Evolutionary conservation across 2,329 filamentous ascomycete genomes (phyloP).

Genomic region (Calonectria leucothoes): DNA sequence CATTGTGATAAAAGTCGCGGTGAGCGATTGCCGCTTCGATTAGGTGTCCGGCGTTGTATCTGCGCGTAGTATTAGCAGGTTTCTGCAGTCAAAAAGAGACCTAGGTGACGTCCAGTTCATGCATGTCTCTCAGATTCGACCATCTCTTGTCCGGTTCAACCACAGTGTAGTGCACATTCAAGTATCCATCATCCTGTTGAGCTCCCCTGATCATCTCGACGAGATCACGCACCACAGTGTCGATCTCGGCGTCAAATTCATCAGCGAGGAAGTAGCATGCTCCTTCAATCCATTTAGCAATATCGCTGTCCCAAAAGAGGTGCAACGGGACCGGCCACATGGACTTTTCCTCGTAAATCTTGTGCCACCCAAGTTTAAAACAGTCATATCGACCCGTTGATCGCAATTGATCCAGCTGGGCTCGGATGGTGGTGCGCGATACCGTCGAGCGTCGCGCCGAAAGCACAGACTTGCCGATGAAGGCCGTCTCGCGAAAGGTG

Average conservation of each 20-base stretch:
- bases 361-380: conserved; percentile 68
- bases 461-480: conserved; percentile 51
- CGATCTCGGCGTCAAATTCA: conserved; percentile 24
- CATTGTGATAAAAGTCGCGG: conserved; percentile 61
- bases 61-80: background rate
- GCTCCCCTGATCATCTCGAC: conserved; percentile 67
- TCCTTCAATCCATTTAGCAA: conserved; percentile 70
- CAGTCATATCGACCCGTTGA: conserved; percentile 67
- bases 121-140: conserved; percentile 70
- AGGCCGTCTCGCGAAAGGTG: conserved; percentile 50
- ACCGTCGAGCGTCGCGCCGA: conserved; percentile 47
- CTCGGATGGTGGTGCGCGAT: conserved; percentile 54
- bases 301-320: conserved; percentile 67
- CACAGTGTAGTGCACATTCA: conserved; percentile 73
- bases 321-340: conserved; percentile 68
- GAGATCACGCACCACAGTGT: conserved; percentile 52
- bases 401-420: conserved; percentile 65
- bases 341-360: conserved; percentile 61
- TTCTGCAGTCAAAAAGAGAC: background rate
- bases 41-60: conserved; percentile 71
- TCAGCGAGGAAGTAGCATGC: conserved; percentile 12
- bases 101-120: conserved; percentile 62
- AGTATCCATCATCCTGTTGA: conserved; percentile 70
- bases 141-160: conserved; percentile 67
- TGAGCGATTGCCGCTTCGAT: conserved; percentile 72